Conservation (phyloP, 768 basidiomycete genomes). For the Phanerochaete carnosa region DNA sequence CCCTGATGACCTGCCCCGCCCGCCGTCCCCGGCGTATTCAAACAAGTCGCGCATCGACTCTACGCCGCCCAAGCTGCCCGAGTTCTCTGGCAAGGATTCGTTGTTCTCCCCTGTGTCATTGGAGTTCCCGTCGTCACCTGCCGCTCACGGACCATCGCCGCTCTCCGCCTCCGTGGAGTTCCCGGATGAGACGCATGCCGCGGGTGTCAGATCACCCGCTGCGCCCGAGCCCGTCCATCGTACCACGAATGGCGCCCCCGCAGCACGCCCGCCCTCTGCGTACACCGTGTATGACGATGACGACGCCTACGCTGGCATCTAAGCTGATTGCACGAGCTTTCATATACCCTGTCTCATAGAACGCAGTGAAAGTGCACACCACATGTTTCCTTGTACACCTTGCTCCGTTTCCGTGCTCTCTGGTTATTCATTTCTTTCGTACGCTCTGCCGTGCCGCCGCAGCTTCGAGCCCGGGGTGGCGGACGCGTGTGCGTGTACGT, state of each 20-base stretch:
- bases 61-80: slow-evolving; percentile 50
- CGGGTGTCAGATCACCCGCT: slow-evolving; percentile 1
- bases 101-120: slow-evolving; percentile 36
- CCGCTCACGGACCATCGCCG: slow-evolving; percentile 23
- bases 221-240: slow-evolving; percentile 8
- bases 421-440: background rate
- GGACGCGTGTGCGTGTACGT: background rate
- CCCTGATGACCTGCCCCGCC: slow-evolving; percentile 19
- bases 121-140: slow-evolving; percentile 20
- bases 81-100: slow-evolving; percentile 44
- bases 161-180: slow-evolving; percentile 19
- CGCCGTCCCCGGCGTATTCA: slow-evolving; percentile 26
- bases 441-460: background rate
- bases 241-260: slow-evolving; percentile 4
- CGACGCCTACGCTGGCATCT: slow-evolving; percentile 72
- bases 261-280: slow-evolving; percentile 45
- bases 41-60: slow-evolving; percentile 45
- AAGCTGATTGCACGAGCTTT: slow-evolving; percentile 14
- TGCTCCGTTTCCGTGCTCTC: background rate
- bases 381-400: background rate
- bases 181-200: slow-evolving; percentile 16
- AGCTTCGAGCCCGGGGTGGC: background rate
- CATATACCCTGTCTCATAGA: background rate
- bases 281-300: slow-evolving; percentile 55
- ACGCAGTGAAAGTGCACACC: background rate